phyloP scores from a whole-genome alignment of 306 rosid species.

The Ormosia emarginata region DNA sequence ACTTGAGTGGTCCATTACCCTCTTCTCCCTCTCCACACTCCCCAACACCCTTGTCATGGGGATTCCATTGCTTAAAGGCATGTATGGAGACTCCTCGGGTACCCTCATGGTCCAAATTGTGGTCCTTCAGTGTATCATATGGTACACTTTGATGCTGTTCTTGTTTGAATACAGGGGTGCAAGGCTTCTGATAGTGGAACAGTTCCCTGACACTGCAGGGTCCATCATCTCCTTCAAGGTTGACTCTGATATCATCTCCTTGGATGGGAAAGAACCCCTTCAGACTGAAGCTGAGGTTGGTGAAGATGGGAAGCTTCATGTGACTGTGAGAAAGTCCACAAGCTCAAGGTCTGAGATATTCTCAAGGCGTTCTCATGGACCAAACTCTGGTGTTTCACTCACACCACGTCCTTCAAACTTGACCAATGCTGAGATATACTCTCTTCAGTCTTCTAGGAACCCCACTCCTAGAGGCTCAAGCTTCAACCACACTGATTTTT shows the following conservation, averaged over 20 bases:
- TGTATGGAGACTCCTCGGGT: constrained; percentile 66
- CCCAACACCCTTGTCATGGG: constrained; percentile 93
- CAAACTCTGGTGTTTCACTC: constrained; percentile 54
- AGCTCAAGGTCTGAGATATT: constrained; percentile 71
- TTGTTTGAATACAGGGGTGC: constrained; percentile 91
- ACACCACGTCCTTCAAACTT: constrained; percentile 78
- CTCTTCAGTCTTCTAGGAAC: constrained; percentile 70
- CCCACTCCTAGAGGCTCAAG: constrained; percentile 89
- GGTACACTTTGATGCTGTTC: constrained; percentile 82
- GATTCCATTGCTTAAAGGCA: constrained; percentile 69
- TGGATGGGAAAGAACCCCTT: constrained; percentile 78
- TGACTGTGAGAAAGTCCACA: constrained; percentile 59
- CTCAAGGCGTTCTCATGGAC: constrained; percentile 59
- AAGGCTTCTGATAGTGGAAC: constrained; percentile 59
- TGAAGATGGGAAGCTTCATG: constrained; percentile 79
- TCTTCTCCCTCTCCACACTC: constrained; percentile 73
- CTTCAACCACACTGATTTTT: constrained; percentile 74
- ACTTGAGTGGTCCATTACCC: constrained; percentile 75
- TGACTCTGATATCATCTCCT: constrained; percentile 69
- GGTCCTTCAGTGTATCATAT: constrained; percentile 75
- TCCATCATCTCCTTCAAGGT: constrained; percentile 71
- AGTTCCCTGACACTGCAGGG: constrained; percentile 81
- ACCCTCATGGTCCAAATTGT: constrained; percentile 76
- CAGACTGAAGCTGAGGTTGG: constrained; percentile 80
- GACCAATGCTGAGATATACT: constrained; percentile 83